These are phyloP conservation scores for Cadophora gregata DNA, from an alignment of 2,329 filamentous ascomycete genomes.

Conservation along the genomic window DNA sequence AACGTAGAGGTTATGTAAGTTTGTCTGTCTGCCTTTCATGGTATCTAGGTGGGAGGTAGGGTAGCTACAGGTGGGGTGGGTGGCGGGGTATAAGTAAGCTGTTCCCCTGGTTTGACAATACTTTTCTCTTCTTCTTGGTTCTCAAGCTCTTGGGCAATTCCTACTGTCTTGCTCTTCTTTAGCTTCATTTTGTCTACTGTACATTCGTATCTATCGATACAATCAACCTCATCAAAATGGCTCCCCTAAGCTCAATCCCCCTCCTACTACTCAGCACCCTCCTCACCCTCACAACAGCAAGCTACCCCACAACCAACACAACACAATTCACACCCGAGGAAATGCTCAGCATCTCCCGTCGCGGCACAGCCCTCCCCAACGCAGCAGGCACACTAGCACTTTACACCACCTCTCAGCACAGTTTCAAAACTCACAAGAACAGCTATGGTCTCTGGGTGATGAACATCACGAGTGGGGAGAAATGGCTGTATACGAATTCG, in stretches of 20 bases:
- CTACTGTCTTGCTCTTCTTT: background rate
- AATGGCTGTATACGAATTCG: slow-evolving; percentile 35
- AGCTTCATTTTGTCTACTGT: too few species aligned
- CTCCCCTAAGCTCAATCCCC: background rate
- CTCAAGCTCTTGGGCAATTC: slow-evolving; percentile 19
- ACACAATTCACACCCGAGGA: slow-evolving; percentile 71
- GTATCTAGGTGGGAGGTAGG: background rate
- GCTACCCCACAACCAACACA: slow-evolving; percentile 24
- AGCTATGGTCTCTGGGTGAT: slow-evolving; percentile 71
- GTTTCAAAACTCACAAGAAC: slow-evolving; percentile 73
- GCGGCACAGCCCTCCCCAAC: slow-evolving; percentile 72
- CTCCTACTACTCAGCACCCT: background rate
- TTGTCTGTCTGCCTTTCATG: background rate
- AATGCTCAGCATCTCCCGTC: slow-evolving; percentile 75
- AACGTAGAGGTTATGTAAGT: background rate
- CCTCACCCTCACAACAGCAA: slow-evolving; percentile 11
- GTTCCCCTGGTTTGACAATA: slow-evolving; percentile 9
- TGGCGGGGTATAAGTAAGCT: slow-evolving; percentile 21
- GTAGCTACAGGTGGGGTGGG: background rate
- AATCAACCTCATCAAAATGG: slow-evolving; percentile 9
- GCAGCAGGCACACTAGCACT: slow-evolving; percentile 66
- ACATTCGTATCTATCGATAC: background rate
- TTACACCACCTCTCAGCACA: slow-evolving; percentile 77
- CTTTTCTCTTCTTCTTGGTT: background rate
- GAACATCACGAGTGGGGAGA: slow-evolving; percentile 56